These are phyloP conservation scores for Skeletonema marinoi DNA, from an alignment of 108 stramenopile species.

Conservation along the genomic window DNA sequence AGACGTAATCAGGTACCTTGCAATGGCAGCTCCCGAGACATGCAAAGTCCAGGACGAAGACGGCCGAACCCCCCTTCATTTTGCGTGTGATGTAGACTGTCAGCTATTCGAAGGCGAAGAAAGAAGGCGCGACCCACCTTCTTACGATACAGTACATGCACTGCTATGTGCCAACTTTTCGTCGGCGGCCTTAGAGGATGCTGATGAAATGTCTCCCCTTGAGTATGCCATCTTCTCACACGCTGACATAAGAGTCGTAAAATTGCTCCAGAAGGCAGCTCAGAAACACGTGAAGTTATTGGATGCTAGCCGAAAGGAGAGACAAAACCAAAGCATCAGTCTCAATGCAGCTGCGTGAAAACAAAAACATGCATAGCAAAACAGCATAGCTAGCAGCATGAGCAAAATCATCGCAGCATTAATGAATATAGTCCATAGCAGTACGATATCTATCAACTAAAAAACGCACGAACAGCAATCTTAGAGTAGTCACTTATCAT, in stretches of 20 bases:
- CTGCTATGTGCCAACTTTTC: slow-evolving; percentile 15
- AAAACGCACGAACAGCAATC: background rate
- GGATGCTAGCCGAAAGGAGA: background rate
- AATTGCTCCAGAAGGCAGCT: slow-evolving; percentile 40
- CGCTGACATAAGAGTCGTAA: slow-evolving; percentile 32
- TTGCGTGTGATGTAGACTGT: slow-evolving; percentile 40
- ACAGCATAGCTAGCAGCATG: no score
- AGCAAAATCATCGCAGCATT: background rate
- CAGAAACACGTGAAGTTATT: slow-evolving; percentile 31
- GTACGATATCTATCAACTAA: background rate
- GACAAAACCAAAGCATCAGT: background rate
- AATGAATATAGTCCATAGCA: background rate
- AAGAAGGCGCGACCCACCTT: slow-evolving; percentile 17
- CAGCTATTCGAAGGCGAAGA: slow-evolving; percentile 35
- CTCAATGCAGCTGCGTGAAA: background rate
- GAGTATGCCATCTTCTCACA: slow-evolving; percentile 42
- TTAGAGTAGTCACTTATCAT: background rate
- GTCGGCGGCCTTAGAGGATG: slow-evolving; percentile 24
- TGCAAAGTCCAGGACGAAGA: slow-evolving; percentile 38
- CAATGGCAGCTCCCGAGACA: slow-evolving; percentile 15
- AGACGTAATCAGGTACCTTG: slow-evolving; percentile 16
- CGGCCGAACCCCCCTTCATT: slow-evolving; percentile 42
- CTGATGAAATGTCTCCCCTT: slow-evolving; percentile 36
- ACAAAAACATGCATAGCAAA: background rate
- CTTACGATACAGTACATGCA: slow-evolving; percentile 8